Base-by-base conservation (phyloP, 2,329 filamentous ascomycete species). In the Aureobasidium sp. region DNA sequence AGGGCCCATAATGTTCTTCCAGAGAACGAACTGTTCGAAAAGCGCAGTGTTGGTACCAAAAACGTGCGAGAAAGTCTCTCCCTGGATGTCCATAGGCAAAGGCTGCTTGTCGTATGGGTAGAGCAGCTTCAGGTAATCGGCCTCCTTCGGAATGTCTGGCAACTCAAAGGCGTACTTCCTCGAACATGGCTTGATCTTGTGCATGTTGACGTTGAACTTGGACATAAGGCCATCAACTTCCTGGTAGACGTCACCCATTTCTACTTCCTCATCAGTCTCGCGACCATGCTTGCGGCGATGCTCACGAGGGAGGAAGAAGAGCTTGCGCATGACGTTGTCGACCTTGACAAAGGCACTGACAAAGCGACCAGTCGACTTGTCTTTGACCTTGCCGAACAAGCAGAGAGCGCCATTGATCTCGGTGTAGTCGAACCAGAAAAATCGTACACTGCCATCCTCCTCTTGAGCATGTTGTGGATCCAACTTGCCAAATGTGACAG, bases 1-100 rank as follows among this genome's bases (percentile, higher is more conserved):
- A 34, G 94, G 94, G 1, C 94, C 94, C 93, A 97, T 99, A 68
- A 99, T 90, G 71, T 96, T 96, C 78, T 97, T 97, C 89, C 92
- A 97, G 5, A 99, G 82, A 23, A 99, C 94, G 71, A 99, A 99
- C 69, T 99, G 94, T 75, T 99, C 94, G 69, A 99, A 99, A 0
- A 99, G 81, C 1, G 90, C 86, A 0, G 94, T 99, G 73, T 94
- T 96, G 62, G 89, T 88, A 32, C 95, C 94, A 68, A 99, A 99
- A 27, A 96, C 87, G 67, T 90, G 90, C 1, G 93, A 97, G 72
- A 93, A 99, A 0, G 94, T 97, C 73, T 96, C 87, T 32, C 94
- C 94, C 44, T 80, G 84, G 6, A 84, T 77, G 64, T 88, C 87
- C 59, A 84, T 79, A n/a, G 90, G 82, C 39, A 99, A 74, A 20